phyloP scores from a whole-genome alignment of 495 filamentous ascomycete genomes.

The Pseudoneurospora amorphoporcata region DNA sequence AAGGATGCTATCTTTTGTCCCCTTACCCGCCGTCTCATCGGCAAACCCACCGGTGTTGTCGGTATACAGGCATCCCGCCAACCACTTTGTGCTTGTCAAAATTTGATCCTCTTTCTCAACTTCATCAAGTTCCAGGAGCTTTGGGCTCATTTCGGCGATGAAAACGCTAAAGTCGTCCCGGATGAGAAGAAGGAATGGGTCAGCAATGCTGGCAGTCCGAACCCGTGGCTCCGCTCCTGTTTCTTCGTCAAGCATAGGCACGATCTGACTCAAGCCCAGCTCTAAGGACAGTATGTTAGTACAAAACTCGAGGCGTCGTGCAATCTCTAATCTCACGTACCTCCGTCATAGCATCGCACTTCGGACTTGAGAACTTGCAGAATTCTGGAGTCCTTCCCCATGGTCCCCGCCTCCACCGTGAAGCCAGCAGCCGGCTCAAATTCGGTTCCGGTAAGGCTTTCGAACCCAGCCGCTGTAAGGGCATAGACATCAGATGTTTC shows the following conservation, averaged over 20 bases:
- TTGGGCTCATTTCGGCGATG: conserved; percentile 48
- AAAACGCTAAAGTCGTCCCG: conserved; percentile 70
- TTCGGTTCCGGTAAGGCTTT: conserved; percentile 59
- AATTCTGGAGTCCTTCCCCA: conserved; percentile 63
- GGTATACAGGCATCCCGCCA: conserved; percentile 67
- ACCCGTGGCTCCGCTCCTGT: conserved; percentile 65
- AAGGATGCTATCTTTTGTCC: conserved; percentile 41
- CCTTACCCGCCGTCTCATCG: conserved; percentile 30
- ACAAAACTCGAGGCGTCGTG: conserved; percentile 3
- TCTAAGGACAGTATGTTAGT: conserved; percentile 42
- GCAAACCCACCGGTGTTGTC: conserved; percentile 51
- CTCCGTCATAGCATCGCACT: conserved; percentile 76
- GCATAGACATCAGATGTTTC: conserved; percentile 52
- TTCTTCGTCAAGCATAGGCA: conserved; percentile 82
- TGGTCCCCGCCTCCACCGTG: conserved; percentile 69
- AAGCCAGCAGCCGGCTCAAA: conserved; percentile 80
- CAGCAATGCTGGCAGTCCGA: conserved; percentile 70
- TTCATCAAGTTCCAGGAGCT: conserved; percentile 62
- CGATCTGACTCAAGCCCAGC: conserved; percentile 75
- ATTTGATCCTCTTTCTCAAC: conserved; percentile 47
- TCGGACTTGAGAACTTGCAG: conserved; percentile 79
- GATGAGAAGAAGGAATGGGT: conserved; percentile 79
- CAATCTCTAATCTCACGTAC: conserved; percentile 41
- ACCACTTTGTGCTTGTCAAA: conserved; percentile 55
- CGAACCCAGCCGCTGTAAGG: conserved; percentile 51